Evolutionary conservation across 768 basidiomycete species (phyloP).

Genomic region (Podaxis carcinomalis): DNA sequence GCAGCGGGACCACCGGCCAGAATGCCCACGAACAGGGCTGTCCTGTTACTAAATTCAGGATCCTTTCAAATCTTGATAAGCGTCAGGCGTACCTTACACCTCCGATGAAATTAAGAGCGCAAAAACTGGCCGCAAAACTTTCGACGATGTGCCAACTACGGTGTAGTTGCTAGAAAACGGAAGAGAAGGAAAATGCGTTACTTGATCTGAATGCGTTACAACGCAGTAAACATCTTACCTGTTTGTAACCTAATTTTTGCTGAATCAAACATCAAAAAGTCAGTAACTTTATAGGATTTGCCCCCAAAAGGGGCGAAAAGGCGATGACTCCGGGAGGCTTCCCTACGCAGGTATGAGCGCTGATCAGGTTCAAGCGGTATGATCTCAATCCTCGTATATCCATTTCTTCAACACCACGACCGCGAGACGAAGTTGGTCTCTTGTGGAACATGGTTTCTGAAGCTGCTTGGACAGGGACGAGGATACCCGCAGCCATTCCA

Average conservation of each 20-base stretch:
- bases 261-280: conserved; percentile 37
- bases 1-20: conserved; percentile 86
- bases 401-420: conserved; percentile 22
- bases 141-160: conserved; percentile 81
- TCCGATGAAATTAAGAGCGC: conserved; percentile 88
- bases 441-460: conserved; percentile 16
- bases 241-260: conserved; percentile 78
- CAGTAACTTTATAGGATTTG: conserved; percentile 38
- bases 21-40: conserved; percentile 76
- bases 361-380: conserved; percentile 98
- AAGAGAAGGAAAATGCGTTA: conserved; percentile 10
- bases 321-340: conserved; percentile 75
- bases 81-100: conserved; percentile 56
- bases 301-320: conserved; percentile 34
- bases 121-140: conserved; percentile 85
- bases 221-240: conserved; percentile 39
- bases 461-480: conserved; percentile 22
- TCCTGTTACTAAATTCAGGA: conserved; percentile 36
- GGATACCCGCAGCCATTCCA: conserved; percentile 93
- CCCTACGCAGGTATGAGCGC: conserved; percentile 98
- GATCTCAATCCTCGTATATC: conserved; percentile 78
- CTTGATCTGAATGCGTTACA: background rate
- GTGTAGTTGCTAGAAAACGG: conserved; percentile 66
- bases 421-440: conserved; percentile 17
- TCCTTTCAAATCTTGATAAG: background rate